Base-by-base conservation (phyloP, 306 rosid genomes). In the Ammopiptanthus mongolicus region DNA sequence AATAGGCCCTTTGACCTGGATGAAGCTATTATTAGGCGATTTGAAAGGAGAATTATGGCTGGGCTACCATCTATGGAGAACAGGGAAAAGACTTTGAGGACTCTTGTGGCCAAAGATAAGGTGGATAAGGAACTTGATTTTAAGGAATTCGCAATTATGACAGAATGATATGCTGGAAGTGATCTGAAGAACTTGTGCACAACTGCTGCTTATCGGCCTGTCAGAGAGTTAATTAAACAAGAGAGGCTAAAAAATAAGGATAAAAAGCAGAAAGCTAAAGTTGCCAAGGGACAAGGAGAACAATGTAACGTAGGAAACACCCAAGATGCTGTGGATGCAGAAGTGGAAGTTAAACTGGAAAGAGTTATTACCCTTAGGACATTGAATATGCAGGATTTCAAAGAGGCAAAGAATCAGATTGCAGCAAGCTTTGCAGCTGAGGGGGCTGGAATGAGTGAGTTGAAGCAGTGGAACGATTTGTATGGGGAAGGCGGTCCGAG, bases 21-120 rank as follows among this genome's bases (percentile, higher is more conserved):
- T 75, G 99, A 96, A 83, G 99, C 99, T 69, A 96, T 90, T 71
- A 92, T 96, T 50, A 86, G 99, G 81, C 96, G 99, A 63, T 96
- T 92, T 12, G 98, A 96, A 73, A 78, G 99, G 76, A 96, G 99
- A 81, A 95, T 95, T 44, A 79, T 92, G 96, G 97, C 92, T 71
- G 97, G 97, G 58, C 83, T 95, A 17, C 99, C 99, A 65, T 81
- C 99, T 13, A 80, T 78, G 50, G 98, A 90, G 70, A 95, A 89
- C 67, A 90, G 98, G 86, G 97, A 89, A 80, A 90, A 86, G 87
- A 95, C 92, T 42, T 46, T 90, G 71, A 87, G 83, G 77, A 92
- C 98, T 60, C 84, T 95, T 9, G 51, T 95, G 79, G 78, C 85
- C 3, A 90, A 92, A 65, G 99, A 95, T 55, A 80, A 86, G 77